A percentile compares a stretch with the other conserved stretches of the same genome.
These are phyloP conservation scores for Dissoconium aciculare DNA, from an alignment of 2,329 filamentous ascomycete species.

Conservation along the genomic window DNA sequence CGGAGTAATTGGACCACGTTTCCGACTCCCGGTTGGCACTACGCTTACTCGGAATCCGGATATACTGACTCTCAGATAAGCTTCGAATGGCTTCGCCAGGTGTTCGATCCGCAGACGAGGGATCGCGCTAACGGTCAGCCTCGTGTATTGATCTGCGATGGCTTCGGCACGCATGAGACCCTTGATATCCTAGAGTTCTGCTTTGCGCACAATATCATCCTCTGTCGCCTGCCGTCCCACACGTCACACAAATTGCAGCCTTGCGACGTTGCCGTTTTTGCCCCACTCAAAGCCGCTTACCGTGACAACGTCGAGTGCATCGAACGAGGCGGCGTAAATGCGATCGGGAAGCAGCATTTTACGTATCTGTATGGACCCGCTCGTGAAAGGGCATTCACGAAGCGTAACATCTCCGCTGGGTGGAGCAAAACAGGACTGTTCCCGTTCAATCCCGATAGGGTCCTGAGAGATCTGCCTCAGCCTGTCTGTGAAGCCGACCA, in stretches of 20 bases:
- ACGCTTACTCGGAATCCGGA: slow-evolving; percentile 3
- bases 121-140: slow-evolving; percentile 19
- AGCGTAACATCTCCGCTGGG: slow-evolving; percentile 9
- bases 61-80: slow-evolving; percentile 22
- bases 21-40: slow-evolving; percentile 18
- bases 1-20: slow-evolving; percentile 18
- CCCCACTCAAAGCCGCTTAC: background rate
- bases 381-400: background rate
- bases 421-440: slow-evolving; percentile 7
- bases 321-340: background rate
- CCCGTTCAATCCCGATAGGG: slow-evolving; percentile 12
- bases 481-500: background rate
- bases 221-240: slow-evolving; percentile 21
- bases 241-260: background rate
- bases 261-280: slow-evolving; percentile 1
- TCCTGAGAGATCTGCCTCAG: slow-evolving; percentile 1
- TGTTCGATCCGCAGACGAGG: slow-evolving; percentile 26
- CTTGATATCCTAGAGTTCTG: slow-evolving; percentile 16
- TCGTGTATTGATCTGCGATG: slow-evolving; percentile 24
- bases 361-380: background rate
- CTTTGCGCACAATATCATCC: slow-evolving; percentile 22
- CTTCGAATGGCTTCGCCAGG: slow-evolving; percentile 22
- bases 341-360: slow-evolving; percentile 1
- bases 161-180: slow-evolving; percentile 25
- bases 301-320: background rate